A percentile compares a stretch with the other conserved stretches of the same genome.
These are phyloP conservation scores for Rubus parviflorus DNA, from an alignment of 306 rosid genomes.

Conservation along the genomic window DNA sequence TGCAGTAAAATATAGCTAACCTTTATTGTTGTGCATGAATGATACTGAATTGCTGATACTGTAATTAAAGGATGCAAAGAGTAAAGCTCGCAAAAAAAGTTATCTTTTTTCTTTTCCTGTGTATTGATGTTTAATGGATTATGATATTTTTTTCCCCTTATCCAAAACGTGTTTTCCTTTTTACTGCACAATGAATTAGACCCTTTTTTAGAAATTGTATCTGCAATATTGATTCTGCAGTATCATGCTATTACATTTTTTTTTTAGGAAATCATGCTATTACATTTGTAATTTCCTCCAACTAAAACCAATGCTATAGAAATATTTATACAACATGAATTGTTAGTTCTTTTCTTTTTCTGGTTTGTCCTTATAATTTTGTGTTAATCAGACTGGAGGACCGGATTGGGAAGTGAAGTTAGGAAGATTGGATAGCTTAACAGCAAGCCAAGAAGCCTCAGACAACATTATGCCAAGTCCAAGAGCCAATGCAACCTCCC, in stretches of 20 bases:
- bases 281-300: not conserved
- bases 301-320: not conserved
- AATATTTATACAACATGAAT: not conserved
- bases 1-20: not conserved
- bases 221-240: not conserved
- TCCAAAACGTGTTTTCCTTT: not conserved
- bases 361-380: not conserved
- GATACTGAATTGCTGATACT: not conserved
- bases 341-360: not conserved
- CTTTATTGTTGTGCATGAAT: not conserved
- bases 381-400: constrained; percentile 67
- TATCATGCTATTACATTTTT: not conserved
- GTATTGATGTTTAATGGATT: not conserved
- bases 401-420: constrained; percentile 78
- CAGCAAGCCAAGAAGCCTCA: constrained; percentile 67
- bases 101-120: not conserved
- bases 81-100: not conserved
- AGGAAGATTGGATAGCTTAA: constrained; percentile 83
- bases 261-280: not conserved
- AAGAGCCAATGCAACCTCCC: constrained; percentile 71
- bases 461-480: constrained; percentile 80
- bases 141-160: not conserved
- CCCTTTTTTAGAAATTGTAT: not conserved
- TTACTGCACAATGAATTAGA: not conserved
- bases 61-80: not conserved